A percentile compares a stretch with the other conserved stretches of the same genome.
phyloP scores from a whole-genome alignment of 2,329 filamentous ascomycete species.

The Hyphodiscus sp. region DNA sequence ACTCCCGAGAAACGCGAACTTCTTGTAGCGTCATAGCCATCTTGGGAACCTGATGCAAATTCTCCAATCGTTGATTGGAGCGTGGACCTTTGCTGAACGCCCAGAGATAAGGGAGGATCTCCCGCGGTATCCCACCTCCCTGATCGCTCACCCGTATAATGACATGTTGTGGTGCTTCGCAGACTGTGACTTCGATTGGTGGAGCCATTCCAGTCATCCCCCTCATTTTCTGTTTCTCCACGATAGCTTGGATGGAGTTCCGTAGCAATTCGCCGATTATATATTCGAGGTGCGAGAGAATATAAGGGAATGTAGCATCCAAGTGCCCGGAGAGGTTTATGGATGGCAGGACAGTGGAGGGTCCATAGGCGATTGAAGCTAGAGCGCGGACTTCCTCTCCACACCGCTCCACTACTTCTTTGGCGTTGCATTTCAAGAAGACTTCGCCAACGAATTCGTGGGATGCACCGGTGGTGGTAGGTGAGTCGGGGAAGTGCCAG shows the following conservation, averaged over 20 bases:
- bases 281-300: conserved; percentile 92
- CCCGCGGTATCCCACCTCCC: conserved; percentile 82
- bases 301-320: conserved; percentile 90
- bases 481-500: conserved; percentile 71
- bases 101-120: conserved; percentile 86
- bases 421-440: conserved; percentile 86
- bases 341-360: conserved; percentile 65
- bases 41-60: conserved; percentile 78
- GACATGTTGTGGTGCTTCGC: conserved; percentile 88
- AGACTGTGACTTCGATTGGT: conserved; percentile 89
- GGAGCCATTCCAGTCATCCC: conserved; percentile 36
- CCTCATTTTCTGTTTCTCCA: conserved; percentile 59
- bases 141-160: conserved; percentile 95
- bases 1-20: conserved; percentile 43
- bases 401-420: conserved; percentile 80
- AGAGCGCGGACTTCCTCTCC: conserved; percentile 70
- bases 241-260: conserved; percentile 88
- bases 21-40: conserved; percentile 94
- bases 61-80: conserved; percentile 69
- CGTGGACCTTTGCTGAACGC: conserved; percentile 92
- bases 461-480: conserved; percentile 40
- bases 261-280: conserved; percentile 92
- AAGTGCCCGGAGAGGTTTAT: conserved; percentile 81
- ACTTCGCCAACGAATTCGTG: conserved; percentile 92
- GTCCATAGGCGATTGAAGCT: conserved; percentile 67